Base-by-base conservation (phyloP, 257 asterid species). In the Petunia axillaris region DNA sequence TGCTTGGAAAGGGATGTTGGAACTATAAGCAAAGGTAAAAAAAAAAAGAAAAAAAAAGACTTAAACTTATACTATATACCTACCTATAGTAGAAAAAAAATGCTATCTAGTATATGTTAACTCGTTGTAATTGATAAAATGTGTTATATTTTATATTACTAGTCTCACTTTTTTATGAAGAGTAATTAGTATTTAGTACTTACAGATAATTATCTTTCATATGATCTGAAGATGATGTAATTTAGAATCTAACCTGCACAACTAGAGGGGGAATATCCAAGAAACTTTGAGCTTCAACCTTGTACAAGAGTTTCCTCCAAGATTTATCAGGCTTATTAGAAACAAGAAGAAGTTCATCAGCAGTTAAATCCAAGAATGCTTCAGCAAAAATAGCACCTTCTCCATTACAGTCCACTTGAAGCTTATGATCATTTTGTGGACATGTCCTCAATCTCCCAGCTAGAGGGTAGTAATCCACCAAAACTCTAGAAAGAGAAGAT, bases 331-430 rank as follows among this genome's bases (percentile, higher is more conserved):
- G 98, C 78, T 86, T 89, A 2, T n/a, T 46, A 0, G 86, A 93
- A 79, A 87, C 66, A 46, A 86, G 46, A 52, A 87, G 38, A 68
- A 94, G 85, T 41, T 90, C 90, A 0, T 84, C 89, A 6, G 82
- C 92, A 5, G 89, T 89, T 62, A 90, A 78, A 82, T 88, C 92
- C 91, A 91, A 86, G 63, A 60, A 41, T 14, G 94, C 97, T 82
- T 93, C 97, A 0, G 91, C 94, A 58, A 91, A 94, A 9, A 93
- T 87, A 8, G 96, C 98, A 11, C 98, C 98, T 77, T 89, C 87
- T 53, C 93, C 97, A 81, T 91, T 94, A 75, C 98, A 94, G n/a
- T 90, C 93, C 0, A 94, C 87, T 53, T 89, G 88, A 4, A 93
- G 93, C 83, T 91, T 94, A 7, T 83, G 85, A 84, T 94, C 91